phyloP scores from a whole-genome alignment of 495 filamentous ascomycete species.

The Penicillium antarcticum region DNA sequence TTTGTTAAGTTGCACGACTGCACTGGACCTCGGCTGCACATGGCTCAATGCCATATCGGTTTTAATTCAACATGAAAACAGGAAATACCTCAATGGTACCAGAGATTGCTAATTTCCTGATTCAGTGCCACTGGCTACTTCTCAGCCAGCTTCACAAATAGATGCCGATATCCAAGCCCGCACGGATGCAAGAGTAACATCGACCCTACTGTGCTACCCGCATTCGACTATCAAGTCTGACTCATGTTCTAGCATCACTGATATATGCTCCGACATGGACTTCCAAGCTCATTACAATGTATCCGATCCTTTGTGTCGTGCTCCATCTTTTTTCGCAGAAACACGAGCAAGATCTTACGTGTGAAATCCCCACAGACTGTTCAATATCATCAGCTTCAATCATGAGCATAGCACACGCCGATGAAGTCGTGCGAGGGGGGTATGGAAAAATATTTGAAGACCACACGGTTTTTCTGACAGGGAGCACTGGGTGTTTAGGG shows the following conservation, averaged over 20 bases:
- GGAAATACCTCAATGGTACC: too few relatives aligned
- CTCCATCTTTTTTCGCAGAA: too few relatives aligned
- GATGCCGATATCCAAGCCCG: background rate
- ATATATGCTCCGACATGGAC: slow-evolving; percentile 4
- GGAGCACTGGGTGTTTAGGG: slow-evolving; percentile 36
- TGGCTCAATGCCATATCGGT: background rate
- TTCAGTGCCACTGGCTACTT: background rate
- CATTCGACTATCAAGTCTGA: background rate
- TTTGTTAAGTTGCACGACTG: slow-evolving; percentile 1
- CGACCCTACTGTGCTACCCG: background rate
- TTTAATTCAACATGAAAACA: too few relatives aligned
- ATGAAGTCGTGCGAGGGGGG: slow-evolving; percentile 23
- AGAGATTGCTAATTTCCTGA: background rate
- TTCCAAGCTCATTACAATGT: background rate
- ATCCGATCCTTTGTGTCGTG: background rate
- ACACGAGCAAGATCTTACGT: too few relatives aligned
- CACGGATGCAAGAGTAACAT: slow-evolving; percentile 3
- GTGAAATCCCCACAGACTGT: background rate
- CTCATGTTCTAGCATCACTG: background rate
- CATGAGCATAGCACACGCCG: slow-evolving; percentile 9
- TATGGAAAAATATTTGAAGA: slow-evolving; percentile 26
- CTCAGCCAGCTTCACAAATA: background rate
- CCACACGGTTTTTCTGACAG: slow-evolving; percentile 36
- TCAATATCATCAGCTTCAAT: slow-evolving; percentile 14
- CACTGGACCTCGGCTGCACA: slow-evolving; percentile 1